A percentile compares a stretch with the other conserved stretches of the same genome.
Conservation (phyloP, 495 filamentous ascomycete species). For the Hyaloscypha variabilis region DNA sequence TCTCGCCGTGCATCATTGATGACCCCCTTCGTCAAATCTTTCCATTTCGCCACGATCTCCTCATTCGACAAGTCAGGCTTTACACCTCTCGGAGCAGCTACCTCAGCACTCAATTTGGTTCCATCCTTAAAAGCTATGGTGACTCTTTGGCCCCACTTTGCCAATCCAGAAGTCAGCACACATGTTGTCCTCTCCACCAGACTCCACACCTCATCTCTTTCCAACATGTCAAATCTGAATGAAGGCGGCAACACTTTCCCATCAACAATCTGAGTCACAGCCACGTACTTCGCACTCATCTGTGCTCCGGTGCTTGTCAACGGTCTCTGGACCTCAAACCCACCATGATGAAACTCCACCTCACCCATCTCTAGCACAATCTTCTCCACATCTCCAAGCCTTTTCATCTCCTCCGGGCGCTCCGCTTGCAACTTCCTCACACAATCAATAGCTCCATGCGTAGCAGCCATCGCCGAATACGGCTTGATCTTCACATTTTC, state of each 20-base stretch:
- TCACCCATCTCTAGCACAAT: constrained; percentile 38
- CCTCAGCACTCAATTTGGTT: constrained; percentile 22
- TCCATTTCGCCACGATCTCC: constrained; percentile 40
- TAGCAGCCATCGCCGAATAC: constrained; percentile 43
- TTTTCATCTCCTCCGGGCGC: constrained; percentile 30
- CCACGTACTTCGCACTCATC: constrained; percentile 47
- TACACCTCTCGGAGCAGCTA: constrained; percentile 32
- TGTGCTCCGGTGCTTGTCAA: constrained; percentile 44
- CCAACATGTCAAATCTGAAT: constrained; percentile 37
- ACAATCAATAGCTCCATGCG: constrained; percentile 38
- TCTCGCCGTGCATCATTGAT: constrained; percentile 34
- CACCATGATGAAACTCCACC: constrained; percentile 40
- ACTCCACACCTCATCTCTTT: constrained; percentile 43
- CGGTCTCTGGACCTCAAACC: constrained; percentile 41
- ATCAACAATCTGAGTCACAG: constrained; percentile 45
- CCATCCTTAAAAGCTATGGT: constrained; percentile 34
- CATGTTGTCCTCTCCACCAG: constrained; percentile 42
- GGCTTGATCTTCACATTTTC: constrained; percentile 41
- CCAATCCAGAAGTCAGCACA: constrained; percentile 25
- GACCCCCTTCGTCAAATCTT: constrained; percentile 33
- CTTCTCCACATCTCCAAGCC: constrained; percentile 28
- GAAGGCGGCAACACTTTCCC: constrained; percentile 38
- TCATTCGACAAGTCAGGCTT: constrained; percentile 38
- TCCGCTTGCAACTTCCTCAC: constrained; percentile 32
- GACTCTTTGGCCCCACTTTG: constrained; percentile 6